Evolutionary conservation across 1,284 basidiomycete species (phyloP).

Genomic region (Ceratobasidium sp.): DNA sequence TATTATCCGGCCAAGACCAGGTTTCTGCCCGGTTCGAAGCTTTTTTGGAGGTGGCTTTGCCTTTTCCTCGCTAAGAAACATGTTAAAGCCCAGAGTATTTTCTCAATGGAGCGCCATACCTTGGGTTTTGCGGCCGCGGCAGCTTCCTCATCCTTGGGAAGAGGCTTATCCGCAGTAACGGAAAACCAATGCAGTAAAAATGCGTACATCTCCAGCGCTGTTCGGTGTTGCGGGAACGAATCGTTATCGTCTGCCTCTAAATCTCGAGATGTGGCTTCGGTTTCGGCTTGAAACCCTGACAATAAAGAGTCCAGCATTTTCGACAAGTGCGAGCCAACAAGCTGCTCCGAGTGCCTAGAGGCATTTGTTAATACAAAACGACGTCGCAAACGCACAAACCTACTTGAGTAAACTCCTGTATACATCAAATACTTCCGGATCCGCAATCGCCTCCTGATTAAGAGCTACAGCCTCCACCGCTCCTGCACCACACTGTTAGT

Average conservation of each 20-base stretch:
- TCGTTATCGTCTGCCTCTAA: constrained; percentile 66
- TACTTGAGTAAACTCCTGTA: constrained; percentile 77
- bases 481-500: constrained; percentile 53
- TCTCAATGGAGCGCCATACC: constrained; percentile 22
- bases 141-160: constrained; percentile 61
- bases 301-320: constrained; percentile 79
- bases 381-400: constrained; percentile 24
- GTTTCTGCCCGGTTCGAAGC: constrained; percentile 52
- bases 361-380: not conserved
- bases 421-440: constrained; percentile 74
- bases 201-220: constrained; percentile 83
- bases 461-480: constrained; percentile 79
- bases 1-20: constrained; percentile 83
- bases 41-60: constrained; percentile 57
- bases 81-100: not conserved
- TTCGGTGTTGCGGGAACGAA: constrained; percentile 69
- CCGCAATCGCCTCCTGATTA: constrained; percentile 70
- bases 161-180: constrained; percentile 74
- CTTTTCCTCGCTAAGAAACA: constrained; percentile 60
- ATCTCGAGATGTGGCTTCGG: constrained; percentile 70
- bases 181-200: constrained; percentile 90
- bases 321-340: constrained; percentile 68
- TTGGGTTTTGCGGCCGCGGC: constrained; percentile 55
- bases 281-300: constrained; percentile 71
- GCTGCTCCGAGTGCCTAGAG: constrained; percentile 59